Base-by-base conservation (phyloP, 257 asterid genomes). In the Datura wrightii region DNA sequence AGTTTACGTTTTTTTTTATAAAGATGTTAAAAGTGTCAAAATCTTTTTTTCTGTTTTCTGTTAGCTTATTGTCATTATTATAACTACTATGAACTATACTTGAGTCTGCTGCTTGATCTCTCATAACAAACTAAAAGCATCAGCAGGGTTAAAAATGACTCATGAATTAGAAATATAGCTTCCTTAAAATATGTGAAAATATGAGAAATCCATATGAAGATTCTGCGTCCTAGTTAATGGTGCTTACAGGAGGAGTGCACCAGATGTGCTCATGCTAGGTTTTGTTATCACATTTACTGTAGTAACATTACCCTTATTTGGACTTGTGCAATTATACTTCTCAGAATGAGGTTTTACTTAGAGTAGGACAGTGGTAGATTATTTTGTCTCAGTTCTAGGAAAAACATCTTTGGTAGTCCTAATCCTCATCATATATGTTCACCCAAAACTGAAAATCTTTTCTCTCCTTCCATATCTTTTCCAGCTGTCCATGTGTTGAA, bases 301-400 rank as follows among this genome's bases (percentile, higher is more conserved):
- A 46, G 36, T 70, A 16, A 41, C 36, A 70, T 70, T 41, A 5
- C 54, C 54, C 41, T 34, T 41, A 8, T 19, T 74, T 48, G 19
- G 80, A 19, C 18, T 19, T 74, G 42, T 74, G 80, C 80, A 18
- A 71, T 71, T 44, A 10, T 71, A 71, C 79, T 44, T 71, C 18
- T n/a, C 56, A 44, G 54, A 70, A 18, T 44, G 56, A 71, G 79
- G 4, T 71, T 71, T 71, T 71, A 4, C 79, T 71, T 44, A n/a
- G 79, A 71, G 56, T 10, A n/a, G 18, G 56, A 2, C 37, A 71
- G 3, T 18, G 44, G 10, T n/a, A 44, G 41, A 72, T 46, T 46
- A 46, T n/a, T 19, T 72, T 2, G 18, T 72, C 59, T 72, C n/a
- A 46, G 46, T 19, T 72, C 5, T 44, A 72, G 56, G 16, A 71